Evolutionary conservation across 192 early-diverging fungal genomes (phyloP).

Genomic region (Spinellus fusiger): DNA sequence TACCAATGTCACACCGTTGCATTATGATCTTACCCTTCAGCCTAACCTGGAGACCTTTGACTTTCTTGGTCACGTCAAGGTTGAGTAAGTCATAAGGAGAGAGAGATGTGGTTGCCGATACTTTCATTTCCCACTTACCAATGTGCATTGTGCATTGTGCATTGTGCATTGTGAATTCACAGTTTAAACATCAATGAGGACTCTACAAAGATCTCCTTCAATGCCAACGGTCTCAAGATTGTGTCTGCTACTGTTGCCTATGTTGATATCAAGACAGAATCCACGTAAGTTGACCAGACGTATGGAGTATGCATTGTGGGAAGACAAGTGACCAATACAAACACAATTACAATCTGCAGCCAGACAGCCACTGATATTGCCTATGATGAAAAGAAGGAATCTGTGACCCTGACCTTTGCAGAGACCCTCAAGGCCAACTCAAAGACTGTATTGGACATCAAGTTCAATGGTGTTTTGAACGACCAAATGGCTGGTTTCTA

Average conservation of each 20-base stretch:
- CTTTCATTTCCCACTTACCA: background rate
- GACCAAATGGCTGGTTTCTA: constrained; percentile 97
- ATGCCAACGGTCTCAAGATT: constrained; percentile 63
- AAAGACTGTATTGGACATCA: constrained; percentile 54
- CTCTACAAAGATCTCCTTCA: constrained; percentile 60
- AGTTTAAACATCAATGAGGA: constrained; percentile 56
- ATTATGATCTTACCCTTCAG: constrained; percentile 76
- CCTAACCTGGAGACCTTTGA: constrained; percentile 78
- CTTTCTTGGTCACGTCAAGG: constrained; percentile 72
- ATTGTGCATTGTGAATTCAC: background rate
- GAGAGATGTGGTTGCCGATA: background rate
- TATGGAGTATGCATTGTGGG: too few relatives aligned
- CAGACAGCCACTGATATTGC: constrained; percentile 36
- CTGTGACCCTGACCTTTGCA: constrained; percentile 54
- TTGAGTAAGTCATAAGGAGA: constrained; percentile 46
- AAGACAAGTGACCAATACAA: background rate
- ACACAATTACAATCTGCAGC: background rate
- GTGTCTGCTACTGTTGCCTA: constrained; percentile 41
- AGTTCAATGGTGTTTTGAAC: constrained; percentile 66
- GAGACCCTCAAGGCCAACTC: constrained; percentile 47
- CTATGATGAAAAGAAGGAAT: constrained; percentile 38
- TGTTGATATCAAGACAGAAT: constrained; percentile 45
- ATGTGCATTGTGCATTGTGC: background rate
- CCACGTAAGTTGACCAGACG: constrained; percentile 36
- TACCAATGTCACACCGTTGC: constrained; percentile 73